Evolutionary conservation across 352 stramenopile genomes (phyloP).

Genomic region (Phytopythium vexans): DNA sequence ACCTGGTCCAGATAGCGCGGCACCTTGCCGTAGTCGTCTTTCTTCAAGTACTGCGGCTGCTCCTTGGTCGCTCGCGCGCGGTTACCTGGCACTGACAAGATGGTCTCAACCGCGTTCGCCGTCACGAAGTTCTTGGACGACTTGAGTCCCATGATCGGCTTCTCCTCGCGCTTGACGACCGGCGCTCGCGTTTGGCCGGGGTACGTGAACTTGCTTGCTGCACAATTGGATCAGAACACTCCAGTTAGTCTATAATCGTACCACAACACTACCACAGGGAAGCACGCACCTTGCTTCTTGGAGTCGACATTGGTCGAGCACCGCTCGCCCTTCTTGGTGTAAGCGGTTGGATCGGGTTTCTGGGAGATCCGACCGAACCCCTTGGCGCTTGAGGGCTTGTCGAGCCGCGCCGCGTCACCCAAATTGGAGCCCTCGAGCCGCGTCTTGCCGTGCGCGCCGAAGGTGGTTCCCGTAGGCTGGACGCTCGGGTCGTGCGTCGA

Average conservation of each 20-base stretch:
- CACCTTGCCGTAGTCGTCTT: conserved; percentile 92
- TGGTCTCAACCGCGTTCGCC: conserved; percentile 91
- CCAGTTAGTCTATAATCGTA: too few relatives aligned
- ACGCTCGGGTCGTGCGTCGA: conserved; percentile 87
- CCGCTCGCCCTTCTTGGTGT: conserved; percentile 67
- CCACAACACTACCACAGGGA: conserved; percentile 10
- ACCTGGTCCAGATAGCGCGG: conserved; percentile 90
- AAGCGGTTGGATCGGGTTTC: conserved; percentile 70
- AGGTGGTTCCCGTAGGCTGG: conserved; percentile 85
- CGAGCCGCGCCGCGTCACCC: conserved; percentile 32
- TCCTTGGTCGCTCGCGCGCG: conserved; percentile 55
- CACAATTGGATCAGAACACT: conserved; percentile 1
- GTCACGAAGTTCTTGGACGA: conserved; percentile 93
- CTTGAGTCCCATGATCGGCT: conserved; percentile 90
- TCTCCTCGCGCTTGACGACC: conserved; percentile 85
- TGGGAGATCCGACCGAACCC: conserved; percentile 55
- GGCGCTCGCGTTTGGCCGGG: conserved; percentile 51
- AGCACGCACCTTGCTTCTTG: conserved; percentile 45
- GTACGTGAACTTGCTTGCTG: conserved; percentile 75
- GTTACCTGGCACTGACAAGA: conserved; percentile 73
- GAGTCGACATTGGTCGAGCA: conserved; percentile 41
- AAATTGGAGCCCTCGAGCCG: conserved; percentile 68
- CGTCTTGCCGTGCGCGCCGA: conserved; percentile 74
- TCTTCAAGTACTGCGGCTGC: conserved; percentile 78
- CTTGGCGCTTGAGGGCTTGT: conserved; percentile 52